These are phyloP conservation scores for Cordyceps farinosa DNA, from an alignment of 2,329 filamentous ascomycete species.

Conservation along the genomic window DNA sequence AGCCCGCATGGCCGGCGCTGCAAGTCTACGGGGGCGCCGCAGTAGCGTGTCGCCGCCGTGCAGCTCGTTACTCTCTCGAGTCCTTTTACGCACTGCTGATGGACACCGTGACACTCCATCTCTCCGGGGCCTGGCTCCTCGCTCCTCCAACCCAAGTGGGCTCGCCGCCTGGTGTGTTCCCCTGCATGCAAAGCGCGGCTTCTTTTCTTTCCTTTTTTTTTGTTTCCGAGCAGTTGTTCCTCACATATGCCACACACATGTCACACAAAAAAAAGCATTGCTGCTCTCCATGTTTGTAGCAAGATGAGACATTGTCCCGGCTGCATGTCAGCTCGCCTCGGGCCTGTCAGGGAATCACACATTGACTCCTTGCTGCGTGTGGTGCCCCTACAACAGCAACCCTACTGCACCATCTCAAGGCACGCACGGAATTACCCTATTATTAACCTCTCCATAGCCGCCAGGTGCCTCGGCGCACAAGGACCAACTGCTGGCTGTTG, in stretches of 20 bases:
- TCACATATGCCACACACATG: background rate
- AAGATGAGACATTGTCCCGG: background rate
- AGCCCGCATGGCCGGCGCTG: background rate
- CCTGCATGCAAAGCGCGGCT: background rate
- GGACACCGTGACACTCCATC: background rate
- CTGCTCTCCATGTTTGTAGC: background rate
- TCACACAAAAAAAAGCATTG: background rate
- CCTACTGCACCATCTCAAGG: too few relatives aligned
- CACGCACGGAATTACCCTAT: background rate
- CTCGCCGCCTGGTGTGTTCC: background rate
- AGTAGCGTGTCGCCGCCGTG: slow-evolving; percentile 4
- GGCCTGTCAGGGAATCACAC: background rate
- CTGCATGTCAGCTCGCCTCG: background rate
- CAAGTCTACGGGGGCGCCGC: background rate
- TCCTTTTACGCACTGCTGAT: background rate
- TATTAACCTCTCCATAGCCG: background rate
- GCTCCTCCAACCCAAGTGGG: slow-evolving; percentile 2
- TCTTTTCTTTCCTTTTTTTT: background rate
- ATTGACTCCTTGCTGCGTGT: background rate
- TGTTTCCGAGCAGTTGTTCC: background rate
- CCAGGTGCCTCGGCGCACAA: background rate
- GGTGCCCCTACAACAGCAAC: background rate
- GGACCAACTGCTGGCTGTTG: background rate
- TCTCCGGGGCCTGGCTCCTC: background rate
- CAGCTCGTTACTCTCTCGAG: background rate